Percentiles rank a stretch among this genome's conserved stretches.
Evolutionary conservation across 225 moss, liverwort and hornwort genomes (phyloP).

Genomic region (Marchantia paleacea): DNA sequence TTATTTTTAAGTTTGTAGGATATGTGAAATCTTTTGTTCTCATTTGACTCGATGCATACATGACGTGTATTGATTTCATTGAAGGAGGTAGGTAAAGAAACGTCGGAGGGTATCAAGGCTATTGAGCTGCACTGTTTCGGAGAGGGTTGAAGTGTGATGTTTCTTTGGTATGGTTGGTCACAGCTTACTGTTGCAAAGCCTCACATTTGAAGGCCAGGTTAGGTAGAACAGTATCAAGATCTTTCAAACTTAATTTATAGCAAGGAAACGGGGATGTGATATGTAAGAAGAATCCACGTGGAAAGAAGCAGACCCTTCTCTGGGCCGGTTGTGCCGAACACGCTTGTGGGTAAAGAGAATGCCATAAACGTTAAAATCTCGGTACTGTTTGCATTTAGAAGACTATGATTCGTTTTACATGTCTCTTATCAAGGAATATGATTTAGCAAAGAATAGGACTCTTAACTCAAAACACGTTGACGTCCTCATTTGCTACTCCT

Average conservation of each 20-base stretch:
- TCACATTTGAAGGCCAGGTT: not conserved
- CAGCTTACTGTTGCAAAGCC: not conserved
- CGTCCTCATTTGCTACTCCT: not conserved
- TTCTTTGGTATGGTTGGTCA: not conserved
- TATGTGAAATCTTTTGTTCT: not conserved
- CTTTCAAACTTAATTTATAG: not conserved
- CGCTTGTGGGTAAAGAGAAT: not conserved
- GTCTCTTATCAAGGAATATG: not conserved
- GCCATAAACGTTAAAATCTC: not conserved
- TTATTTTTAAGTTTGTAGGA: not conserved
- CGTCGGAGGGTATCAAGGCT: not conserved
- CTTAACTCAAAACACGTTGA: not conserved
- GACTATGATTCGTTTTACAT: not conserved
- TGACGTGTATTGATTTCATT: not conserved
- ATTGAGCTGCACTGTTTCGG: no score
- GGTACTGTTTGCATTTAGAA: not conserved
- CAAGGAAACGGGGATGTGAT: not conserved
- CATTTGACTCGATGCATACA: not conserved
- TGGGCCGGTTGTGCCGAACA: not conserved
- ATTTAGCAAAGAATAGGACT: not conserved
- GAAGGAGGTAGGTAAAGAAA: not conserved
- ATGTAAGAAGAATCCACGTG: not conserved
- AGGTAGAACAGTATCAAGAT: not conserved
- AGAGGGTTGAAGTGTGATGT: no score
- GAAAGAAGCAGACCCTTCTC: not conserved